Evolutionary conservation across 2,329 filamentous ascomycete genomes (phyloP), one percentile per base, ranked within the genome.

Genomic region (Fusarium udum): DNA sequence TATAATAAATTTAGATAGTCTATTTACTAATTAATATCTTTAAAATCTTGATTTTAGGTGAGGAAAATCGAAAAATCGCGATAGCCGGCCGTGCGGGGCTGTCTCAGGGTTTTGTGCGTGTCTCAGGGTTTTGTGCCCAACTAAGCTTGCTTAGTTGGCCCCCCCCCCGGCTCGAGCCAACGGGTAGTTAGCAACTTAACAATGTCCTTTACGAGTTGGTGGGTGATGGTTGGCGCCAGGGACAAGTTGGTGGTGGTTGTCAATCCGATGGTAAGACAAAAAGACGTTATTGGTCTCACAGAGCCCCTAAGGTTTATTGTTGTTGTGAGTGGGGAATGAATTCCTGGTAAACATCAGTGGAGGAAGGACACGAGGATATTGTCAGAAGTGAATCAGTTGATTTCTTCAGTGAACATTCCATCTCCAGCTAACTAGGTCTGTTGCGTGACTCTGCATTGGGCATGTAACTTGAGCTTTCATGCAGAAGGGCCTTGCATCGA

Each of bases 401-500:
- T 26, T 69, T 60, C 59, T 70, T 65, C 52, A 45, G 32, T 31
- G n/a, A 42, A 48, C 66, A 59, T 64, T 69, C 52, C 55, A 48
- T 43, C 32, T 53, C 20, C 39, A 43, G 42, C 53, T 39, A 45
- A 55, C 13, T 48, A 22, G 26, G 58, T 43, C 16, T 40, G 48
- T 42, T 52, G 37, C 53, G 63, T 70, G 60, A 49, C 31, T 70
- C 53, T 61, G 53, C 42, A 52, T 55, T 57, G 46, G 64, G 51
- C 32, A 58, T 55, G 64, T 64, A 63, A 63, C 53, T 70, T 46
- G 61, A 42, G 24, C 63, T 67, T 72, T 75, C 75, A 64, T 77
- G 75, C 74, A 77, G 72, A 74, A 69, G 62, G 34, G 56, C 52
- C 67, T 74, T 69, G 75, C 70, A 77, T 71, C 75, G 75, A 77